Percentiles rank a stretch among this genome's conserved stretches.
phyloP scores from a whole-genome alignment of 2,329 filamentous ascomycete genomes.

The Fusarium sp. region DNA sequence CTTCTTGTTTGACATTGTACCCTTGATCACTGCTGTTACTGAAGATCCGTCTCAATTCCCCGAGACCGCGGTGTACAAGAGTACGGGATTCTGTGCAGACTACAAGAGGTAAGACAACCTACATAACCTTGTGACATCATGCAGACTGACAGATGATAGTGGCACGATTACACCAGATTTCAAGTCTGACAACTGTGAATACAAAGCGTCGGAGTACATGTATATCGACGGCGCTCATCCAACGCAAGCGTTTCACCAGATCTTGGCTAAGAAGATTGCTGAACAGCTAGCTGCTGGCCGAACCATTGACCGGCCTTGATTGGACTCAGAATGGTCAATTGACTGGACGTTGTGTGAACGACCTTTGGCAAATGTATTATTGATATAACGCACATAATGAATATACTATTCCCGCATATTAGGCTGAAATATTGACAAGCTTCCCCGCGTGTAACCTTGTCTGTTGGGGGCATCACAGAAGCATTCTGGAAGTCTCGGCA shows the following conservation, averaged over 20 bases:
- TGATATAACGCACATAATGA: neutral
- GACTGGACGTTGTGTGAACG: rapidly evolving
- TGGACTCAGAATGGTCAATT: too few species aligned
- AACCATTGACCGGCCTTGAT: neutral
- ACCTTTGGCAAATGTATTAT: neutral
- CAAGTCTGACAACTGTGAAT: conserved; percentile 1
- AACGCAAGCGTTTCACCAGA: conserved; percentile 10
- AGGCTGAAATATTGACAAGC: neutral
- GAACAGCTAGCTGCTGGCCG: neutral
- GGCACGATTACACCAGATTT: neutral
- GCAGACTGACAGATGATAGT: neutral
- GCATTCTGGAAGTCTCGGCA: neutral
- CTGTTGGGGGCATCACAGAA: neutral
- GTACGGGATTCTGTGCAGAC: neutral
- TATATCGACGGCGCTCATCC: conserved; percentile 19
- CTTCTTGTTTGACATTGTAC: conserved; percentile 6
- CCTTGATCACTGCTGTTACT: neutral
- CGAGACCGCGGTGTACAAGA: neutral
- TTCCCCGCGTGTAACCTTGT: neutral
- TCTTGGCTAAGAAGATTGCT: conserved; percentile 1
- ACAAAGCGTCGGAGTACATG: conserved; percentile 9
- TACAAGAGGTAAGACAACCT: neutral
- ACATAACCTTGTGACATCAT: rapidly evolving
- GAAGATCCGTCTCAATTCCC: neutral
- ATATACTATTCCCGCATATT: neutral